Evolutionary conservation across 495 filamentous ascomycete species (phyloP).

Genomic region (Apiosordaria backusii): DNA sequence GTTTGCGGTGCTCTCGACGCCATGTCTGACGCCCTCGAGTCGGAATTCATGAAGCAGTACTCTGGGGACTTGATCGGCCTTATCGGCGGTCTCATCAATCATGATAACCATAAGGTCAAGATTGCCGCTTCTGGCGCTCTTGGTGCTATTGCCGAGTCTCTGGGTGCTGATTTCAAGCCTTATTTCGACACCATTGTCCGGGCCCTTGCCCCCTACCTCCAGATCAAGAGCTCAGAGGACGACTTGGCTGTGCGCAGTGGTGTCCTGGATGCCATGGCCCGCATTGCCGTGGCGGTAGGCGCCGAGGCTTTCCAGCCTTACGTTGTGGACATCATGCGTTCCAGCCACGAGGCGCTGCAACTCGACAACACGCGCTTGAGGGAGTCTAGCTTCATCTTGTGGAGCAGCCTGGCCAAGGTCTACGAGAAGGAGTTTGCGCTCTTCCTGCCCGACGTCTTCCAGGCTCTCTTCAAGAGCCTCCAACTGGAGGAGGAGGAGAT

Average conservation of each 20-base stretch:
- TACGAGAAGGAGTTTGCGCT: constrained; percentile 86
- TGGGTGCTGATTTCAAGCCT: constrained; percentile 77
- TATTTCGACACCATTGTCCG: constrained; percentile 89
- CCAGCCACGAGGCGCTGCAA: constrained; percentile 86
- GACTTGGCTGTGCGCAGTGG: constrained; percentile 86
- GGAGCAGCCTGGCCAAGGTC: constrained; percentile 90
- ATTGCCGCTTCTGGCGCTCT: constrained; percentile 82
- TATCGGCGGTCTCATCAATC: constrained; percentile 72
- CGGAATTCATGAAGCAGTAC: constrained; percentile 75
- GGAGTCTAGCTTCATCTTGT: constrained; percentile 95
- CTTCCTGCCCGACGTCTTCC: constrained; percentile 81
- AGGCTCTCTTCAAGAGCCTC: constrained; percentile 78
- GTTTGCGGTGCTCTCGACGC: constrained; percentile 90
- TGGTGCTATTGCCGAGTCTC: constrained; percentile 80
- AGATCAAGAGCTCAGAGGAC: constrained; percentile 82
- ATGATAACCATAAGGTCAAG: constrained; percentile 87
- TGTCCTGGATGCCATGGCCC: constrained; percentile 86
- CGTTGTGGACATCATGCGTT: constrained; percentile 80
- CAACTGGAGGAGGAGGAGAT: constrained; percentile 87
- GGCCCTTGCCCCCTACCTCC: constrained; percentile 74
- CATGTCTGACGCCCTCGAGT: constrained; percentile 83
- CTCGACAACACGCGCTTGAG: constrained; percentile 84
- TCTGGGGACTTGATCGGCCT: constrained; percentile 77
- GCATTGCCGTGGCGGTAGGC: constrained; percentile 86
- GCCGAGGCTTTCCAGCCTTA: constrained; percentile 83